Evolutionary conservation across 164 flowering plant genomes (phyloP).

Genomic region (Litsea cubeba): DNA sequence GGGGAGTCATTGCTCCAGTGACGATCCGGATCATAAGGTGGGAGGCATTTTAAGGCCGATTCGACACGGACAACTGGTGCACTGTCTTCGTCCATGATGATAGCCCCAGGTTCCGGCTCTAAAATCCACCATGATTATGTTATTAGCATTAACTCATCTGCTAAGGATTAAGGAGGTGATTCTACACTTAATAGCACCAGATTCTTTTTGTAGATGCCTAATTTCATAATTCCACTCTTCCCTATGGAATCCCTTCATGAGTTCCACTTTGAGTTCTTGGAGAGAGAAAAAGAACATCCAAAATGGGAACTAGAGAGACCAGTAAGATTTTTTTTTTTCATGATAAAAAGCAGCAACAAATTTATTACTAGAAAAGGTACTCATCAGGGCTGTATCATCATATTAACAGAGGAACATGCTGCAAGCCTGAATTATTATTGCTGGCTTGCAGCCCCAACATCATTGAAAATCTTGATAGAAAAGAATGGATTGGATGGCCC

Average conservation of each 20-base stretch:
- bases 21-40: conserved; percentile 57
- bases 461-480: too few relatives aligned
- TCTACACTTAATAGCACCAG: too few relatives aligned
- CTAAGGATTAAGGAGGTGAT: neutral
- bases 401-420: neutral
- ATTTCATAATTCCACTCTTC: neutral
- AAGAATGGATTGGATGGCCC: too few relatives aligned
- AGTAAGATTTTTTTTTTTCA: too few relatives aligned
- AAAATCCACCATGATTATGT: conserved; percentile 8
- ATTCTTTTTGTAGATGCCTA: neutral
- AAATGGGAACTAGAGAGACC: too few relatives aligned
- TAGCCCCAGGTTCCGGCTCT: conserved; percentile 63
- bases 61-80: conserved; percentile 60
- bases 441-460: neutral
- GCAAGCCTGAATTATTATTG: neutral
- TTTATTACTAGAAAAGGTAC: too few relatives aligned
- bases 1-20: conserved; percentile 29
- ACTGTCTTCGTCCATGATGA: conserved; percentile 53
- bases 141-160: neutral
- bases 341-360: too few relatives aligned
- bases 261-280: too few relatives aligned
- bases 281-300: too few relatives aligned
- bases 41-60: conserved; percentile 66
- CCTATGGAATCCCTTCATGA: too few relatives aligned
- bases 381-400: too few relatives aligned